A percentile compares a stretch with the other conserved stretches of the same genome.
Evolutionary conservation across 768 basidiomycete genomes (phyloP).

Genomic region (Mycena chlorophos): DNA sequence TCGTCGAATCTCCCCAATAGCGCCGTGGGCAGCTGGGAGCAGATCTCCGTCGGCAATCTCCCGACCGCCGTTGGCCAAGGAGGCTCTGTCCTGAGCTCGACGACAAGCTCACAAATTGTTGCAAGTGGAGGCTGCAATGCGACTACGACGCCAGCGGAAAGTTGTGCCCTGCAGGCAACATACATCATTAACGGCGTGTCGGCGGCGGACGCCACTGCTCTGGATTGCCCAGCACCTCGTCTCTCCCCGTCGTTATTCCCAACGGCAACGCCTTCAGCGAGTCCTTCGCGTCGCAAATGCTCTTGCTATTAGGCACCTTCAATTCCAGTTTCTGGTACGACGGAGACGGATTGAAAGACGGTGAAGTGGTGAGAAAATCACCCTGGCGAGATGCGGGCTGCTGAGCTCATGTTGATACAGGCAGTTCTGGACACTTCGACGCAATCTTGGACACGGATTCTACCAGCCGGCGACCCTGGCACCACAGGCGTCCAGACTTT

Average conservation of each 20-base stretch:
- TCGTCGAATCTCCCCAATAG: constrained; percentile 63
- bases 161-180: constrained; percentile 61
- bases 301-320: constrained; percentile 69
- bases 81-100: constrained; percentile 55
- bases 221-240: constrained; percentile 66
- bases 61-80: constrained; percentile 51
- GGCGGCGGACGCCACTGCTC: constrained; percentile 38
- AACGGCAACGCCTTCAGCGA: constrained; percentile 60
- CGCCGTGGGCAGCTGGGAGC: constrained; percentile 61
- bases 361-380: constrained; percentile 64
- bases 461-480: constrained; percentile 77
- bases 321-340: constrained; percentile 69
- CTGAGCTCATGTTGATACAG: constrained; percentile 38
- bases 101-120: too few relatives aligned
- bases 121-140: constrained; percentile 63
- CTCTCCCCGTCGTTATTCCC: constrained; percentile 55
- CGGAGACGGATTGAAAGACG: constrained; percentile 54
- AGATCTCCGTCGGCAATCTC: constrained; percentile 39
- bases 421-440: constrained; percentile 61
- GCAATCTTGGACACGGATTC: constrained; percentile 67
- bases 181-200: constrained; percentile 53
- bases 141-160: constrained; percentile 36
- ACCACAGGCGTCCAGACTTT: constrained; percentile 47
- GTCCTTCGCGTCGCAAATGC: constrained; percentile 62
- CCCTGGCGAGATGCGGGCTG: background rate